Percentiles rank a stretch among this genome's conserved stretches.
Evolutionary conservation across 352 stramenopile species (phyloP).

Genomic region (Thalassiosira mediterranea): DNA sequence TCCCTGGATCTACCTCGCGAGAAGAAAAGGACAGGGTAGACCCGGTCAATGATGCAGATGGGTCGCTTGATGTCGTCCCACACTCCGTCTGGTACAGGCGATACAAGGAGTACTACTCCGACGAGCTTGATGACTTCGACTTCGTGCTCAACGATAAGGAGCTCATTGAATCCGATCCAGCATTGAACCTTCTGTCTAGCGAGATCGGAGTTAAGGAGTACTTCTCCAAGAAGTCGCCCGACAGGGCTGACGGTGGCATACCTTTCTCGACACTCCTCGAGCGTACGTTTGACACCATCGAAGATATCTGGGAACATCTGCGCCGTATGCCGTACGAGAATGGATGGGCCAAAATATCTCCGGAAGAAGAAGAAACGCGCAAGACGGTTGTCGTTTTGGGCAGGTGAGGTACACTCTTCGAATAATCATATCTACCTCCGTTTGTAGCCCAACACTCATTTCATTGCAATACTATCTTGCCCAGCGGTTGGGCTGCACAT

Average conservation of each 20-base stretch:
- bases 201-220: constrained; percentile 27
- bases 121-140: constrained; percentile 14
- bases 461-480: too few species aligned
- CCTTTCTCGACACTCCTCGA: constrained; percentile 17
- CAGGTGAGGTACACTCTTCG: constrained; percentile 13
- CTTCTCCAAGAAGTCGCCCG: background rate
- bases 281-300: constrained; percentile 30
- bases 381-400: constrained; percentile 69
- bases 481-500: constrained; percentile 68
- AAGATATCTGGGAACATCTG: constrained; percentile 36
- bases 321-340: constrained; percentile 34
- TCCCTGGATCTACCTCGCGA: too few species aligned
- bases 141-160: constrained; percentile 27
- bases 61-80: background rate
- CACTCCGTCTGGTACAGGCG: constrained; percentile 7
- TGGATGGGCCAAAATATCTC: constrained; percentile 21
- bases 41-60: too few species aligned
- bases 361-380: constrained; percentile 33
- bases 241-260: background rate
- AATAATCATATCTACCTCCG: constrained; percentile 14
- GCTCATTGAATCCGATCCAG: constrained; percentile 25
- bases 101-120: constrained; percentile 3
- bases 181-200: constrained; percentile 28
- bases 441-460: too few species aligned
- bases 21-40: too few species aligned